A percentile compares a stretch with the other conserved stretches of the same genome.
Evolutionary conservation across 2,329 filamentous ascomycete species (phyloP).

Genomic region (Zymoseptoria pseudotritici): DNA sequence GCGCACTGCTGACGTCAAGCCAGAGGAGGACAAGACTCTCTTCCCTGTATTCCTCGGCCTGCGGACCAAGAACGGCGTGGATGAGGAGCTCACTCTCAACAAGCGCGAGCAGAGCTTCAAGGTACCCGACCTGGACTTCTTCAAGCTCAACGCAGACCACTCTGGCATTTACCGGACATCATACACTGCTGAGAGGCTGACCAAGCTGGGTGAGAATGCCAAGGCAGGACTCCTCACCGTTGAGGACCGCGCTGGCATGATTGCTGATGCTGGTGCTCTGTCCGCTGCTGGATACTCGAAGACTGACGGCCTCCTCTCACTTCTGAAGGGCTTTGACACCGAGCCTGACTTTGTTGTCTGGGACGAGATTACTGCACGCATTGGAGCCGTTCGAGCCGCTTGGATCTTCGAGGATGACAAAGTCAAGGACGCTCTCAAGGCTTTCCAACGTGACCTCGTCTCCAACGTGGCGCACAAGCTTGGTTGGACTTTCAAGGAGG

Average conservation of each 20-base stretch:
- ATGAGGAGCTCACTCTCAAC: constrained; percentile 65
- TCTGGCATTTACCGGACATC: constrained; percentile 86
- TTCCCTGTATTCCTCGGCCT: constrained; percentile 87
- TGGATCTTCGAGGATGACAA: constrained; percentile 82
- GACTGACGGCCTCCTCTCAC: constrained; percentile 78
- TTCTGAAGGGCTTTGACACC: constrained; percentile 73
- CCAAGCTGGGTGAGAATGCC: constrained; percentile 81
- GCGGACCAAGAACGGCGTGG: constrained; percentile 72
- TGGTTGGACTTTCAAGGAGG: constrained; percentile 79
- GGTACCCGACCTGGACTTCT: constrained; percentile 75
- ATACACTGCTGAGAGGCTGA: constrained; percentile 73
- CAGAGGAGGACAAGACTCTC: constrained; percentile 80
- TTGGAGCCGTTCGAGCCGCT: constrained; percentile 70
- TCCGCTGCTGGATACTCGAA: constrained; percentile 88
- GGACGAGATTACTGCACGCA: constrained; percentile 78
- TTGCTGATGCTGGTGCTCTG: constrained; percentile 76
- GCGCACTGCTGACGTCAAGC: constrained; percentile 83
- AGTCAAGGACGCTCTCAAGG: constrained; percentile 66
- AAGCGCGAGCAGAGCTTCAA: constrained; percentile 71
- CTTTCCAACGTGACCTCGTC: constrained; percentile 73
- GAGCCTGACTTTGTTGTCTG: constrained; percentile 90
- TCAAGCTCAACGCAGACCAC: constrained; percentile 94
- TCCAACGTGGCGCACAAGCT: constrained; percentile 74
- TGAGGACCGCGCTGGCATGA: constrained; percentile 90
- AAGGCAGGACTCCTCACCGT: constrained; percentile 73